phyloP scores from a whole-genome alignment of 1,284 basidiomycete species.

The Cronartium ribicola region DNA sequence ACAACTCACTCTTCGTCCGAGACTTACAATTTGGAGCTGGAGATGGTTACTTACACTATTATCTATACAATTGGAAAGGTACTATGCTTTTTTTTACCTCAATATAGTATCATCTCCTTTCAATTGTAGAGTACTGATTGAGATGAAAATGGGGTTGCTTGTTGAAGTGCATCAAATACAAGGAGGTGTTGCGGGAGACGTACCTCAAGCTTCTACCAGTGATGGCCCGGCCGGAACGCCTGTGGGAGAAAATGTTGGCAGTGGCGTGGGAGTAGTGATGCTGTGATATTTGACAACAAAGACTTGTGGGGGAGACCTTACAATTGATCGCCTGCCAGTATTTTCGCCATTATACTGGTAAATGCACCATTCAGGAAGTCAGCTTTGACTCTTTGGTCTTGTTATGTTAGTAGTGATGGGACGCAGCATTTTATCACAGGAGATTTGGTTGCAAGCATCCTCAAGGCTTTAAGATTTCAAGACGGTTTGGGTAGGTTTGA shows the following conservation, averaged over 20 bases:
- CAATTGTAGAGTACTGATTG: no score
- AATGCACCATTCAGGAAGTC: no score
- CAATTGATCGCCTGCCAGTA: no score
- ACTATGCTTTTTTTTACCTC: conserved; percentile 55
- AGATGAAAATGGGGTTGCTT: conserved; percentile 14
- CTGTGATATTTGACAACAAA: conserved; percentile 52
- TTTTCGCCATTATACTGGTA: no score
- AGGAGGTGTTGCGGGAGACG: conserved; percentile 46
- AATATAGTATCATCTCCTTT: not conserved
- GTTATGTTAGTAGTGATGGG: no score
- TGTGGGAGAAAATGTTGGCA: conserved; percentile 58
- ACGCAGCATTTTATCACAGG: no score
- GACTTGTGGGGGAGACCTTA: no score
- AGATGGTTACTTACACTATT: conserved; percentile 82
- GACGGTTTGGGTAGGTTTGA: no score
- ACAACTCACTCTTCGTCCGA: conserved; percentile 75
- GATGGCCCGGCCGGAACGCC: conserved; percentile 54
- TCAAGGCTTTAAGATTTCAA: no score
- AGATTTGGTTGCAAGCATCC: no score
- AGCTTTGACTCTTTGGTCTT: no score
- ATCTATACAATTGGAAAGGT: conserved; percentile 92
- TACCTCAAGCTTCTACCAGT: conserved; percentile 51
- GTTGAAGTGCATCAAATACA: conserved; percentile 35
- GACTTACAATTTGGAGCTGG: conserved; percentile 82
- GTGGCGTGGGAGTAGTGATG: conserved; percentile 76